phyloP scores from a whole-genome alignment of 306 rosid genomes.

The Ormosia emarginata region DNA sequence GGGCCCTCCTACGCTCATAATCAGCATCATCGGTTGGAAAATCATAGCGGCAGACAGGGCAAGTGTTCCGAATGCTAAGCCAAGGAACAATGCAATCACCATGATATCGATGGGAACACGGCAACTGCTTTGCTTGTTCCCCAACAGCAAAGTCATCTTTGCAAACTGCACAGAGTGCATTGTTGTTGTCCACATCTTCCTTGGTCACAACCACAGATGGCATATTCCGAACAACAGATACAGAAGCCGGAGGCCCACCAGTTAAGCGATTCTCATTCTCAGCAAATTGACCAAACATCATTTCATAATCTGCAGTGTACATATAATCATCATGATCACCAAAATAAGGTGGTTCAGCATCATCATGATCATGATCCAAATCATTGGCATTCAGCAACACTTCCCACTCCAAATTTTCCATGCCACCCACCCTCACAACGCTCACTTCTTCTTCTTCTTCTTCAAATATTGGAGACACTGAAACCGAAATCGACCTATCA shows the following conservation, averaged over 20 bases:
- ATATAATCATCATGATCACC: conserved; percentile 62
- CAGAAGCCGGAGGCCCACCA: conserved; percentile 68
- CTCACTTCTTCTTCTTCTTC: conserved; percentile 25
- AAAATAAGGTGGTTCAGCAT: conserved; percentile 30
- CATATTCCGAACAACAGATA: conserved; percentile 45
- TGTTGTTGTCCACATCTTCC: conserved; percentile 45
- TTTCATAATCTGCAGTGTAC: conserved; percentile 61
- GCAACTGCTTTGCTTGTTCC: conserved; percentile 56
- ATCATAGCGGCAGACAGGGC: conserved; percentile 88
- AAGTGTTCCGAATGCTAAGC: conserved; percentile 79
- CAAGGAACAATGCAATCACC: conserved; percentile 78
- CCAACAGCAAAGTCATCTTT: conserved; percentile 58
- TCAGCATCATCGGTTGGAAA: conserved; percentile 70
- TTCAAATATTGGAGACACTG: background rate
- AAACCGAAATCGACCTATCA: conserved; percentile 27
- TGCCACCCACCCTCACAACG: conserved; percentile 28
- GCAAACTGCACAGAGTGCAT: conserved; percentile 68
- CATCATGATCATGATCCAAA: conserved; percentile 21
- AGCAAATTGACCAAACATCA: conserved; percentile 67
- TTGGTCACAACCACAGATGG: conserved; percentile 40
- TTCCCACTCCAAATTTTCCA: conserved; percentile 68
- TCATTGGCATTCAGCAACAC: conserved; percentile 49
- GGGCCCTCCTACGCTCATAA: conserved; percentile 61
- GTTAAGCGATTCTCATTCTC: conserved; percentile 40
- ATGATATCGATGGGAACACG: conserved; percentile 75